These are phyloP conservation scores for Argentina anserina DNA, from an alignment of 306 rosid genomes.

Conservation along the genomic window DNA sequence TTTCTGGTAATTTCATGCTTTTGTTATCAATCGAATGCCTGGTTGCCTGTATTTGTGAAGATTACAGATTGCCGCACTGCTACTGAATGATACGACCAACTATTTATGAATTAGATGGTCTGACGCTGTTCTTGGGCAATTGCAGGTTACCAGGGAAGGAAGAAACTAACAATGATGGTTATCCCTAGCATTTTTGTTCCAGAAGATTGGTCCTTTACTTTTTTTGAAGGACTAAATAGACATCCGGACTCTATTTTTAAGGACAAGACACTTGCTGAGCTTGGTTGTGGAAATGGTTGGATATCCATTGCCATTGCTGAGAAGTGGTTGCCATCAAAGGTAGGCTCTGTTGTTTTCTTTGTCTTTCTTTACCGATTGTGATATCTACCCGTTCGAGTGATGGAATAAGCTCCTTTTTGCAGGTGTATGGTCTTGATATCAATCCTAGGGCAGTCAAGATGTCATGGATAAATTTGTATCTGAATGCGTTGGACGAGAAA, in stretches of 20 bases:
- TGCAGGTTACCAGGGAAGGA: conserved; percentile 77
- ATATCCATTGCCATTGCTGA: conserved; percentile 96
- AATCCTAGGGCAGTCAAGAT: conserved; percentile 88
- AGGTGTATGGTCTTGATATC: conserved; percentile 96
- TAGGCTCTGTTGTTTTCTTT: background rate
- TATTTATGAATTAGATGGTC: background rate
- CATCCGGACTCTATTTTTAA: conserved; percentile 80
- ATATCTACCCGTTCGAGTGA: background rate
- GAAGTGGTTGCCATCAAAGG: conserved; percentile 91
- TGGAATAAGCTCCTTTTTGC: conserved; percentile 18
- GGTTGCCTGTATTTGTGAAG: too few species aligned
- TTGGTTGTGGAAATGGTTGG: conserved; percentile 99
- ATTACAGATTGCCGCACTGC: background rate
- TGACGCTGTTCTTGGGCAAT: background rate
- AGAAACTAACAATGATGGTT: conserved; percentile 85
- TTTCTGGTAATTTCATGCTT: background rate
- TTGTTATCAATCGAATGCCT: background rate
- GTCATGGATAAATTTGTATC: conserved; percentile 86
- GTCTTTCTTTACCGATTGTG: background rate
- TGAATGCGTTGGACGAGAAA: conserved; percentile 78
- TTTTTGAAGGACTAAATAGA: conserved; percentile 86
- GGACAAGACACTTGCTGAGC: conserved; percentile 76
- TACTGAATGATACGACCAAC: background rate
- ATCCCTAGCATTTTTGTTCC: conserved; percentile 95
- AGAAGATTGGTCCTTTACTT: conserved; percentile 95